Evolutionary conservation across 495 filamentous ascomycete genomes (phyloP), one percentile per base, ranked within the genome.

Genomic region (Lasiosphaeria miniovina): DNA sequence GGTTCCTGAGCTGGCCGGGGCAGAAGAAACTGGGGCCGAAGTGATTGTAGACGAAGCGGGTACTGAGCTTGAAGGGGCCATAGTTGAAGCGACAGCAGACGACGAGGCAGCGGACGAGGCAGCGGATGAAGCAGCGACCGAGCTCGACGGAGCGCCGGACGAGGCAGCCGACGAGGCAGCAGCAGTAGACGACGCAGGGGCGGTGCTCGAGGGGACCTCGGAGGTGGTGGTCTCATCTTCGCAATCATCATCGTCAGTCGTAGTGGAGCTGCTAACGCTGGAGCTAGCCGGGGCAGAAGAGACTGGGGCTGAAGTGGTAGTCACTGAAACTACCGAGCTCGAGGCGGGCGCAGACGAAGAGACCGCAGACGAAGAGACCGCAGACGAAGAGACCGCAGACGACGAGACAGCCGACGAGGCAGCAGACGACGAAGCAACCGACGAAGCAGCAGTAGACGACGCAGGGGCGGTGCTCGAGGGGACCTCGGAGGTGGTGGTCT

Each of bases 21-120:
- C 49, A 17, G 49, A 32, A 8, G 49, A 32, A 45, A 61, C 57
- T 17, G 62, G 63, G 6, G 62, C 63, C 5, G 63, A 58, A 14
- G 58, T 64, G 34, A 56, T 57, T 24, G 49, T 53, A 1, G 60
- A 57, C 24, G 53, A 60, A 57, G 43, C 24, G 36, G 52, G 11
- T n/a, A 17, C 52, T 10, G 40, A 45, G n/a, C 40, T 45, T 45
- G 40, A 9, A 51, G 12, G 9, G 3, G 46, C 9, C 9, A 31
- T 3, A 17, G 24, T 51, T n/a, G 10, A 31, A 8, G 54, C 48
- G 32, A 56, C 32, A 12, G 15, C 38, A 55, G 36, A 40, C n/a
- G 53, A 55, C 53, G 46, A 49, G 46, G 15, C n/a, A 15, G 46
- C 46, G 14, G 46, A 49, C 0, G 15, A 51, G 15, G 32, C 2